Conservation (phyloP, 305 asterid genomes). For the Fraxinus platypoda region DNA sequence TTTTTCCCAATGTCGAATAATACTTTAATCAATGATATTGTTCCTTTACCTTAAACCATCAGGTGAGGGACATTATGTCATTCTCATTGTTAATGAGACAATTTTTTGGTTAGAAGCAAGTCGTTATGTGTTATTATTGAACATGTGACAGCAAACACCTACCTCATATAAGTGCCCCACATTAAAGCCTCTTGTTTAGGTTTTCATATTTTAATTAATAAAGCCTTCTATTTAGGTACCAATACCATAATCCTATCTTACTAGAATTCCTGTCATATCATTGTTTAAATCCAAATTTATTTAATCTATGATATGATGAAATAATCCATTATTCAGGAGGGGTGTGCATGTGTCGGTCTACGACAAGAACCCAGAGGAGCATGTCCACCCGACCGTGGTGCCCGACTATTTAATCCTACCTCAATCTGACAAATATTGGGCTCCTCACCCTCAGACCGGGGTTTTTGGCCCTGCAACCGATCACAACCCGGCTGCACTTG, state of each 20-base stretch:
- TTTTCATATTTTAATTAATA: not conserved
- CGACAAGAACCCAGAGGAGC: constrained; percentile 81
- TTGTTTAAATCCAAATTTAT: not conserved
- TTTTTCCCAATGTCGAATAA: too few relatives aligned
- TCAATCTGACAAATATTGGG: constrained; percentile 58
- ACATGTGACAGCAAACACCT: not conserved
- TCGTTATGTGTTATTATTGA: not conserved
- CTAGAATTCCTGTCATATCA: not conserved
- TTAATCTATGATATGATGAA: not conserved
- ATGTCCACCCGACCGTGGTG: constrained; percentile 37
- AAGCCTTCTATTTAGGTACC: not conserved
- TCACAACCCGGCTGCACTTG: constrained; percentile 20
- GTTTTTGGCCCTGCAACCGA: constrained; percentile 70
- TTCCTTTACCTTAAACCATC: not conserved
- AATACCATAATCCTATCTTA: not conserved
- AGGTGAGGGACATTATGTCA: too few relatives aligned
- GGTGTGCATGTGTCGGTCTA: constrained; percentile 66
- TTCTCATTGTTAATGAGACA: not conserved
- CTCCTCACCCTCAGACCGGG: constrained; percentile 80
- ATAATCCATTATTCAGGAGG: constrained; percentile 33
- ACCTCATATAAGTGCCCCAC: not conserved
- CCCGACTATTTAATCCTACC: constrained; percentile 55
- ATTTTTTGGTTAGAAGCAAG: not conserved
- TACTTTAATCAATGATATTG: not conserved
- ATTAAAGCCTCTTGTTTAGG: not conserved